These are phyloP conservation scores for Heliamphora exappendiculata DNA, from an alignment of 148 eudicot genomes.

Conservation along the genomic window DNA sequence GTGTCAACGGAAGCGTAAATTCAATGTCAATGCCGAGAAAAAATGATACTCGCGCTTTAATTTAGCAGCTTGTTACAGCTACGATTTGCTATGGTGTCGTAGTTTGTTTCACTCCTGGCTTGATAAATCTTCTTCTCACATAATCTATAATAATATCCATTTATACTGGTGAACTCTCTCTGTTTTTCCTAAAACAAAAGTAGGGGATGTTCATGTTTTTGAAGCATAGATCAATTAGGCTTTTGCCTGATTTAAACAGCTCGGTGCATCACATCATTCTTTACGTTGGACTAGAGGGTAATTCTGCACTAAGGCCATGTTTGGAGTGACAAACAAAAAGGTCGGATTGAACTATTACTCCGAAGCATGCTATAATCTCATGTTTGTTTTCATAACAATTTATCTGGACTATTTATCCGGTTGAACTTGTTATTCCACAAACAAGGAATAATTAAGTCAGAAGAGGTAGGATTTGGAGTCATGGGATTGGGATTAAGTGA, in stretches of 20 bases:
- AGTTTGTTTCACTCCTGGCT: background rate
- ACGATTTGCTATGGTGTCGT: background rate
- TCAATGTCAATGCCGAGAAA: background rate
- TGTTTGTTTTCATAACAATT: no score
- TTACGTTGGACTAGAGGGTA: no score
- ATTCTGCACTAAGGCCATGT: no score
- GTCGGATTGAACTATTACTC: no score
- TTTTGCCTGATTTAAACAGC: slow-evolving; percentile 10
- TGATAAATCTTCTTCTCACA: background rate
- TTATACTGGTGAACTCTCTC: slow-evolving; percentile 11
- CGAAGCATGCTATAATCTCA: no score
- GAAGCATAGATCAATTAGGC: slow-evolving; percentile 8
- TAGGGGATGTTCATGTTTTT: slow-evolving; percentile 5
- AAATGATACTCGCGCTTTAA: background rate
- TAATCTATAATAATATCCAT: no score
- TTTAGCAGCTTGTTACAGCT: background rate
- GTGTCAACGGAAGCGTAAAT: slow-evolving; percentile 10
- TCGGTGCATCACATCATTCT: background rate
- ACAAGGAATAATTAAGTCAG: no score
- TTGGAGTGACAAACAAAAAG: no score
- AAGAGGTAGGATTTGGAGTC: no score
- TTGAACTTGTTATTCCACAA: no score
- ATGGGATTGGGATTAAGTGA: no score
- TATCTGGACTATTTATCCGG: no score
- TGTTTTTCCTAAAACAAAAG: background rate